Percentiles rank a stretch among this genome's conserved stretches.
Conservation (phyloP, 2,329 filamentous ascomycete species). For the Aciculosporium take region DNA sequence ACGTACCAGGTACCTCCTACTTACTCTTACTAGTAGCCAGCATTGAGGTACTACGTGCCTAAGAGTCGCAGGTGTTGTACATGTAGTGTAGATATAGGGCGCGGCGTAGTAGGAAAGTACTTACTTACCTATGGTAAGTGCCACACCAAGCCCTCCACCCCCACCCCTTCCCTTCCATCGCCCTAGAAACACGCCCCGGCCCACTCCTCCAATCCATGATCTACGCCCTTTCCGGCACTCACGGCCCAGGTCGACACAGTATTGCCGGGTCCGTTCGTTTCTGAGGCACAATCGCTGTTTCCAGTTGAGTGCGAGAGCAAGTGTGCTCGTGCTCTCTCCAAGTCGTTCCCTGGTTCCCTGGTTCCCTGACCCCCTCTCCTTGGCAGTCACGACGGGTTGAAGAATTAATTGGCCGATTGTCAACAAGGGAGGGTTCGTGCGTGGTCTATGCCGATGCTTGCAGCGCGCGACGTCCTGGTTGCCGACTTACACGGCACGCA, state of each 20-base stretch:
- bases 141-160: background rate
- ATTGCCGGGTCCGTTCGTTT: constrained; percentile 2
- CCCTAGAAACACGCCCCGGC: too few relatives aligned
- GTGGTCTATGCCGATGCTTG: constrained; percentile 1
- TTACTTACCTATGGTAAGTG: background rate
- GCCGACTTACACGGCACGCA: constrained; percentile 3
- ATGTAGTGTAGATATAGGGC: background rate
- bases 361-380: too few relatives aligned
- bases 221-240: constrained; percentile 7
- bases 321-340: background rate
- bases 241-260: background rate
- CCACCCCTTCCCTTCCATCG: too few relatives aligned
- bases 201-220: too few relatives aligned
- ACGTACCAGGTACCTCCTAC: too few relatives aligned
- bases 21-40: too few relatives aligned
- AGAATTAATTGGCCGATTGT: background rate
- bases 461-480: constrained; percentile 1
- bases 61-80: background rate
- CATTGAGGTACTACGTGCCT: too few relatives aligned
- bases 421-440: background rate
- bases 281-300: constrained; percentile 1
- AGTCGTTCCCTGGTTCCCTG: background rate
- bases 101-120: background rate
- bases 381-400: background rate
- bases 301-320: constrained; percentile 1